Base-by-base conservation (phyloP, 2,329 filamentous ascomycete genomes). In the Sporothrix brasiliensis region DNA sequence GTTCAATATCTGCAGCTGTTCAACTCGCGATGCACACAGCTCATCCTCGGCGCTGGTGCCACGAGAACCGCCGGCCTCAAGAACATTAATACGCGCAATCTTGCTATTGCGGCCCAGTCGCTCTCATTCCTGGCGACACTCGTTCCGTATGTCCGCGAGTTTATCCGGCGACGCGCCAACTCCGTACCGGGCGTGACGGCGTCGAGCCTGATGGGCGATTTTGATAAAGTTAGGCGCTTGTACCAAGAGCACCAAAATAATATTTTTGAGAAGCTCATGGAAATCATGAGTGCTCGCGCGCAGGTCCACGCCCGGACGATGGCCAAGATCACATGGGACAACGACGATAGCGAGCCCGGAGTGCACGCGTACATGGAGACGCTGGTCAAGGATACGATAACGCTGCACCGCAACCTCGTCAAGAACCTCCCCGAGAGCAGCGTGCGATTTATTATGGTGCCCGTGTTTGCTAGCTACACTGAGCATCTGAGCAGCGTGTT, bases 61-160 rank as follows among this genome's bases (percentile, higher is more conserved):
- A 97, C 92, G 5, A 86, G 89, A 49, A 93, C 91, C 30, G 95
- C 94, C 0, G 94, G 94, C 0, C 83, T 99, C 24, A 97, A 93
- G 79, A 97, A 97, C 77, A 99, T 99, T 78, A 97, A 92, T 0
- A 97, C 95, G 0, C 95, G 95, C 76, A 94, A 99, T 80, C 86
- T 99, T 1, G 94, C 95, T 0, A 88, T 98, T 21, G 94, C 95
- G 2, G 94, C 92, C 0, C 94, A 97, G 79, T 92, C 94, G 0
- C 81, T 98, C 24, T 91, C 91, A 58, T 97, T 99, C 78, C 89
- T 97, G 60, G 91, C 94, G 30, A 89, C 92, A 0, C 83, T 98
- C 1, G 90, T 97, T 4, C 94, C 95, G 0, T 94, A 98, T 77
- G 86, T 97, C 39, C 89, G 94, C 58, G 95, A 98, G 80, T 97